phyloP scores from a whole-genome alignment of 331 rosid species.

The Pyrus hybrid region DNA sequence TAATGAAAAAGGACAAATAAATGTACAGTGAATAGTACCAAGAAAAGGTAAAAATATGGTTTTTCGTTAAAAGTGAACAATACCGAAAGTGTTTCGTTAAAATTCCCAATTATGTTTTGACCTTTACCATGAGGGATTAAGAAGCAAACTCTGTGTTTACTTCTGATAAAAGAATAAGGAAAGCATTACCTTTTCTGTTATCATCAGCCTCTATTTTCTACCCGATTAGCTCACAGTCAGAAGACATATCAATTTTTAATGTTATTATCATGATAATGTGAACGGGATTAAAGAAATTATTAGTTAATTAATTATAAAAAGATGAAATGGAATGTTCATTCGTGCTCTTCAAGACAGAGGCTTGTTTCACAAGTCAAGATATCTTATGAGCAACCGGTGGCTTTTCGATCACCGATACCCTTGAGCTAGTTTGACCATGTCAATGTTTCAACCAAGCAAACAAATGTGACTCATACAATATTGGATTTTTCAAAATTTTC shows the following conservation, averaged over 20 bases:
- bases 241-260: background rate
- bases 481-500: no score
- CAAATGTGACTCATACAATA: no score
- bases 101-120: background rate
- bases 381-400: background rate
- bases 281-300: background rate
- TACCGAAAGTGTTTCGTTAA: no score
- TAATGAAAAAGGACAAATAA: no score
- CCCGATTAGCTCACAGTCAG: background rate
- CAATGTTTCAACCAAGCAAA: background rate
- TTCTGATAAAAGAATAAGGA: background rate
- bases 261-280: background rate
- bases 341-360: conserved; percentile 3
- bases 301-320: background rate
- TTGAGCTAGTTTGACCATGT: conserved; percentile 3
- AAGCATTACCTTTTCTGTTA: background rate
- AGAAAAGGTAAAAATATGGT: no score
- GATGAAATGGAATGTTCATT: background rate
- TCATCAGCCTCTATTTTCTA: background rate
- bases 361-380: background rate
- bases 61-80: no score
- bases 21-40: no score
- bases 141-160: background rate
- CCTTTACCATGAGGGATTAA: background rate
- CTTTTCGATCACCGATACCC: background rate